A percentile compares a stretch with the other conserved stretches of the same genome.
These are phyloP conservation scores for Exophiala xenobiotica DNA, from an alignment of 2,329 filamentous ascomycete genomes.

Conservation along the genomic window DNA sequence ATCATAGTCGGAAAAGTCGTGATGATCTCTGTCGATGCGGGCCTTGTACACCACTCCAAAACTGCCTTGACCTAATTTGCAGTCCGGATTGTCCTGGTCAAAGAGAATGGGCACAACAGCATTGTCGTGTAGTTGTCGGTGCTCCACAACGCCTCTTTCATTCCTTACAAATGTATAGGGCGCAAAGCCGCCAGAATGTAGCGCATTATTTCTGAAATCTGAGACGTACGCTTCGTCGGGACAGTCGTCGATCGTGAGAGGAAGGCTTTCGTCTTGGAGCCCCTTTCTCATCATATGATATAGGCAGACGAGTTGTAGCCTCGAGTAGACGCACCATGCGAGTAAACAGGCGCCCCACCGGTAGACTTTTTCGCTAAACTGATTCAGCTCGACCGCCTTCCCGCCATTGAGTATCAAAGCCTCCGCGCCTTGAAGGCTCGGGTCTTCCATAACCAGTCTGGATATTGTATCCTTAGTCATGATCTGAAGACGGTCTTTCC, in stretches of 20 bases:
- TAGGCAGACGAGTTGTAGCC: not conserved
- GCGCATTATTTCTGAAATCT: not conserved
- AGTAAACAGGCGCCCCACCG: not conserved
- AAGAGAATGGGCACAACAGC: not conserved
- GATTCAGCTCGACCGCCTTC: not conserved
- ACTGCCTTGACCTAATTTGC: not conserved
- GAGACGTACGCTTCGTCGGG: not conserved
- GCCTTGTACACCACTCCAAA: slow-evolving; percentile 4
- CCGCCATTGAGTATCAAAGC: not conserved
- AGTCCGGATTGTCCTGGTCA: not conserved
- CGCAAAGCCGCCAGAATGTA: not conserved
- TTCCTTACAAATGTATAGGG: not conserved
- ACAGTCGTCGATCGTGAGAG: slow-evolving; percentile 1
- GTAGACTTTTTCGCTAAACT: not conserved
- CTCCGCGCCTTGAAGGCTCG: not conserved
- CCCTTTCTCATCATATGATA: not conserved
- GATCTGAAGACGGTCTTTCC: not conserved
- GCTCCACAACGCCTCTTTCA: not conserved
- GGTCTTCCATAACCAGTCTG: not conserved
- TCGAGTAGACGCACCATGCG: not conserved
- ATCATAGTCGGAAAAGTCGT: not conserved
- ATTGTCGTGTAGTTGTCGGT: not conserved
- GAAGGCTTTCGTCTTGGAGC: not conserved
- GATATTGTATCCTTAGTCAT: not conserved
- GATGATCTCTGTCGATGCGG: slow-evolving; percentile 3